Percentiles rank a stretch among this genome's conserved stretches.
Conservation (phyloP, 495 filamentous ascomycete species). For the Tirmania nivea region DNA sequence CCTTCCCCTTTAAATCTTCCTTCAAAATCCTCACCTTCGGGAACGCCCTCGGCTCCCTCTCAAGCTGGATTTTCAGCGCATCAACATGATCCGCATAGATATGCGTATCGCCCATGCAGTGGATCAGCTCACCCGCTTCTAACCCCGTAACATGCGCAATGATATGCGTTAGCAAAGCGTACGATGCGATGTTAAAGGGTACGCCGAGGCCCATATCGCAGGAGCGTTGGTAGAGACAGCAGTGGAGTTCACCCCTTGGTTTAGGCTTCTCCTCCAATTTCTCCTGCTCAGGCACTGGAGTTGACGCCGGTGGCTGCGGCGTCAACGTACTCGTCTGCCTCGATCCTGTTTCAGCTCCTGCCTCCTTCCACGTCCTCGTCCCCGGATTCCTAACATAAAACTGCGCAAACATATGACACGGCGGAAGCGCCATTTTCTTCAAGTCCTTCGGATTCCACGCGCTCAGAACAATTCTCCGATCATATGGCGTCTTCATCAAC, state of each 20-base stretch:
- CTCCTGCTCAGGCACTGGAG: background rate
- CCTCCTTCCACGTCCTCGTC: background rate
- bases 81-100: conserved; percentile 87
- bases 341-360: background rate
- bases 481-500: conserved; percentile 59
- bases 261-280: conserved; percentile 23
- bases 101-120: conserved; percentile 92
- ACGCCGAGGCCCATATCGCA: conserved; percentile 96
- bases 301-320: background rate
- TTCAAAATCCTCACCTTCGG: conserved; percentile 50
- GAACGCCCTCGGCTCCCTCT: conserved; percentile 59
- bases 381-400: conserved; percentile 78
- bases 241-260: conserved; percentile 47
- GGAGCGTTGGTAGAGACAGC: conserved; percentile 75
- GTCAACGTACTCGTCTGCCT: conserved; percentile 6
- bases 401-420: conserved; percentile 98
- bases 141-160: conserved; percentile 68
- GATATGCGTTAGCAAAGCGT: conserved; percentile 85
- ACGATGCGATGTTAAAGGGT: conserved; percentile 91
- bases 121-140: conserved; percentile 61
- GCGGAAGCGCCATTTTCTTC: conserved; percentile 75
- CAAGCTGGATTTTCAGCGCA: conserved; percentile 57
- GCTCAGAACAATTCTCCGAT: conserved; percentile 66
- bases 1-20: conserved; percentile 40
- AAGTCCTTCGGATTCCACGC: conserved; percentile 89